Percentiles rank a stretch among this genome's conserved stretches.
phyloP scores from a whole-genome alignment of 306 rosid species.

The Malus fusca region DNA sequence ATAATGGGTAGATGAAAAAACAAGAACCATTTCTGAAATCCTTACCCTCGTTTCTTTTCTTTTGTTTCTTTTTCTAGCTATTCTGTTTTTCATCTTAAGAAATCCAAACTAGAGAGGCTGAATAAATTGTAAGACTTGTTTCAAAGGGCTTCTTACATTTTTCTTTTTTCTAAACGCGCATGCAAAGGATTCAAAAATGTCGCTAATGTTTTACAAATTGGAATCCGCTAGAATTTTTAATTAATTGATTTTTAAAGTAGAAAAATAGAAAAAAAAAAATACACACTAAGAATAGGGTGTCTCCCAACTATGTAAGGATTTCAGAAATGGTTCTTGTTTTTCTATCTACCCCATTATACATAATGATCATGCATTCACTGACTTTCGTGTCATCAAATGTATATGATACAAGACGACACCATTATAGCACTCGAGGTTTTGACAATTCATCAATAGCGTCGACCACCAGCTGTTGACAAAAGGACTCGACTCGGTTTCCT shows the following conservation, averaged over 20 bases:
- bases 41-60: not conserved
- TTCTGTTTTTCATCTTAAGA: not conserved
- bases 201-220: too few relatives aligned
- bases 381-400: too few relatives aligned
- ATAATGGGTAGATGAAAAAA: not conserved
- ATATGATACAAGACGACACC: not conserved
- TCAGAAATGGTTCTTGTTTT: not conserved
- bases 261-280: too few relatives aligned
- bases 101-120: too few relatives aligned
- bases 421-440: not conserved
- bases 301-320: not conserved
- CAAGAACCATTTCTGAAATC: not conserved
- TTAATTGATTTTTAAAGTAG: too few relatives aligned
- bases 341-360: not conserved
- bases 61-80: not conserved
- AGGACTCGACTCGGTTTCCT: slow-evolving; percentile 76
- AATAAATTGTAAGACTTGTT: too few relatives aligned
- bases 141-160: too few relatives aligned
- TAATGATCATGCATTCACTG: not conserved
- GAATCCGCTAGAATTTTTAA: too few relatives aligned
- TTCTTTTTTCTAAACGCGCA: too few relatives aligned
- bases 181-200: too few relatives aligned
- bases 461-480: slow-evolving; percentile 79
- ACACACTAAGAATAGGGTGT: too few relatives aligned
- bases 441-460: slow-evolving; percentile 54